A percentile compares a stretch with the other conserved stretches of the same genome.
These are phyloP conservation scores for Colletotrichum sp. DNA, from an alignment of 2,329 filamentous ascomycete genomes.

Conservation along the genomic window DNA sequence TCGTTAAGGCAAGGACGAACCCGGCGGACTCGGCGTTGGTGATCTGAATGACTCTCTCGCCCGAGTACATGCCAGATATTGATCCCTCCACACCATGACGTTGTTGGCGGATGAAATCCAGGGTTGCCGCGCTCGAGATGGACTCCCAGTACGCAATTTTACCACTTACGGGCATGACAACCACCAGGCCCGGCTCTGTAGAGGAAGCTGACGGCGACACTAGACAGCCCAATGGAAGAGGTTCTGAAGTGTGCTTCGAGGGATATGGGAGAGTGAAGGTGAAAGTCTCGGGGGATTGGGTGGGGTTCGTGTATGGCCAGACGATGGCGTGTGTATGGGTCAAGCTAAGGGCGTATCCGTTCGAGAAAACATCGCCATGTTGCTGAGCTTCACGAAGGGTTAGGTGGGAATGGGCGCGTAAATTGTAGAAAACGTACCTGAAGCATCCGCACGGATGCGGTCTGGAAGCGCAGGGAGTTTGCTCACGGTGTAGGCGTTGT, in stretches of 20 bases:
- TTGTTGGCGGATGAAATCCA: slow-evolving; percentile 83
- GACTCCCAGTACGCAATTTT: slow-evolving; percentile 96
- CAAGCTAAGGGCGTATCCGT: slow-evolving; percentile 78
- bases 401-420: slow-evolving; percentile 22
- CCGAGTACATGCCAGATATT: slow-evolving; percentile 76
- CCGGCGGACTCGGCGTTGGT: slow-evolving; percentile 85
- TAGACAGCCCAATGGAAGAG: slow-evolving; percentile 82
- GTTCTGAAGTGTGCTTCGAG: slow-evolving; percentile 68
- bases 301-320: slow-evolving; percentile 83
- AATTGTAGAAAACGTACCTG: slow-evolving; percentile 57
- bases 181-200: slow-evolving; percentile 84
- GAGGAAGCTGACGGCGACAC: slow-evolving; percentile 79
- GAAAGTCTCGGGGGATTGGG: slow-evolving; percentile 76
- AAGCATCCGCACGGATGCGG: slow-evolving; percentile 69
- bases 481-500: slow-evolving; percentile 83
- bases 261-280: slow-evolving; percentile 80
- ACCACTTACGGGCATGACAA: slow-evolving; percentile 83
- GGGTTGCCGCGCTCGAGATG: slow-evolving; percentile 84
- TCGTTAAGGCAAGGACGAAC: slow-evolving; percentile 84
- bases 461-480: slow-evolving; percentile 85
- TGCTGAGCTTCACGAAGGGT: slow-evolving; percentile 56
- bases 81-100: slow-evolving; percentile 78
- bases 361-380: slow-evolving; percentile 69
- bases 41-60: slow-evolving; percentile 79
- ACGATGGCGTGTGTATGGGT: slow-evolving; percentile 84